Evolutionary conservation across 2,329 filamentous ascomycete genomes (phyloP).

Genomic region (Rugonectria rugulosa): DNA sequence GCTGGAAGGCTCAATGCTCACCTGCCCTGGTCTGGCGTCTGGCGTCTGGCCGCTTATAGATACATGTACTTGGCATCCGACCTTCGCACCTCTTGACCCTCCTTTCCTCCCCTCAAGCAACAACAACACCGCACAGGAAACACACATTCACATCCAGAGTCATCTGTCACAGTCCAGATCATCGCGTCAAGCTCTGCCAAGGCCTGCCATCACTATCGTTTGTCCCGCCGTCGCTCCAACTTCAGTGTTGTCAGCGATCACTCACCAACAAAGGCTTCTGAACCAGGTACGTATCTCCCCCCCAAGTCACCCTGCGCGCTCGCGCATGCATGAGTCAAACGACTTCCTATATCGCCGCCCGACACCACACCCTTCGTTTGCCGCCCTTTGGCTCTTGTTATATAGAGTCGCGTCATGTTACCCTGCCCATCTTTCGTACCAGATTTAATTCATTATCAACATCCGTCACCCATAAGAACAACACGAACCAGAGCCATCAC

Average conservation of each 20-base stretch:
- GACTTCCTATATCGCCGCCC: conserved; percentile 21
- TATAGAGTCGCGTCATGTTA: conserved; percentile 21
- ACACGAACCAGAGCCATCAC: conserved; percentile 3
- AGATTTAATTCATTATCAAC: background rate
- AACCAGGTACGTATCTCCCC: conserved; percentile 47
- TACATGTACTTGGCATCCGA: conserved; percentile 40
- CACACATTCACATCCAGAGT: conserved; percentile 62
- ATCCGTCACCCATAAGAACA: background rate
- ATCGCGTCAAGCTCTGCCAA: conserved; percentile 59
- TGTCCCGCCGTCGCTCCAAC: conserved; percentile 36
- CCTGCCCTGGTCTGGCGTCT: conserved; percentile 31
- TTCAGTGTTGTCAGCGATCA: conserved; percentile 37
- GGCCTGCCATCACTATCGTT: conserved; percentile 40
- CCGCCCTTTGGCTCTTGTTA: background rate
- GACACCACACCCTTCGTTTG: conserved; percentile 23
- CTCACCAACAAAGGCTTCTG: conserved; percentile 36
- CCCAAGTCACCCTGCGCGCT: conserved; percentile 10
- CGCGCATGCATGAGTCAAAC: conserved; percentile 34
- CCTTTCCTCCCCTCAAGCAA: conserved; percentile 52
- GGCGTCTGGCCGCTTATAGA: conserved; percentile 28
- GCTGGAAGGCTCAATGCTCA: conserved; percentile 31
- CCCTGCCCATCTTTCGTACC: background rate
- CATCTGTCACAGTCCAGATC: conserved; percentile 67
- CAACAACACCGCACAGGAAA: conserved; percentile 59
- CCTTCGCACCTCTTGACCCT: conserved; percentile 44